Evolutionary conservation across 768 basidiomycete genomes (phyloP).

Genomic region (Boletus vinaceobasis): DNA sequence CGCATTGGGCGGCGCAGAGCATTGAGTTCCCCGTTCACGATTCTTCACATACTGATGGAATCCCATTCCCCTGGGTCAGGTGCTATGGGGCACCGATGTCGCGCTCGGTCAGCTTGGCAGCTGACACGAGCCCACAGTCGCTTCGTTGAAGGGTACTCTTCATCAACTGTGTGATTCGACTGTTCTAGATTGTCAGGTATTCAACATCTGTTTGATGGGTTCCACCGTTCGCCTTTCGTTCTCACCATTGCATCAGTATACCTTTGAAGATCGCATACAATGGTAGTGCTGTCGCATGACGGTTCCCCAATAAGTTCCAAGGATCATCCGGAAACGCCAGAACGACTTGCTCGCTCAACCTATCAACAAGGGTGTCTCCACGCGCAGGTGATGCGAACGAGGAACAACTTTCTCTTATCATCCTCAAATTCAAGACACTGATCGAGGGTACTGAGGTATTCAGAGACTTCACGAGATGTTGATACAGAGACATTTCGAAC

Average conservation of each 20-base stretch:
- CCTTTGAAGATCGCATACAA: slow-evolving; percentile 4
- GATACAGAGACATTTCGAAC: no score
- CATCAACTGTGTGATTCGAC: no score
- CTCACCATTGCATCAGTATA: slow-evolving; percentile 9
- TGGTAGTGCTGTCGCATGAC: slow-evolving; percentile 20
- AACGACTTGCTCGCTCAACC: slow-evolving; percentile 27
- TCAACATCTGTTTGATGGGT: neutral
- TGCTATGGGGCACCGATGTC: no score
- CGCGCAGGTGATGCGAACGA: slow-evolving; percentile 2
- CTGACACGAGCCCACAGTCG: no score
- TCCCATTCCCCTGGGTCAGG: no score
- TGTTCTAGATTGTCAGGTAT: no score
- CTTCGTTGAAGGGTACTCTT: no score
- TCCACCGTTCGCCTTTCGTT: neutral
- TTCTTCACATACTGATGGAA: no score
- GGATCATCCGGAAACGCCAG: slow-evolving; percentile 1
- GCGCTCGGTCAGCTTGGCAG: no score
- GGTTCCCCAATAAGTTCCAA: slow-evolving; percentile 15
- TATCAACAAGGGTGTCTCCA: slow-evolving; percentile 15
- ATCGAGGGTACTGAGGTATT: slow-evolving; percentile 21
- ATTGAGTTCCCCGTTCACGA: no score
- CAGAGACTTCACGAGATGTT: slow-evolving; percentile 27
- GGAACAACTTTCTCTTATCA: slow-evolving; percentile 7
- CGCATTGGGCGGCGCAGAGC: no score
- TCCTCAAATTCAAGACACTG: slow-evolving; percentile 22